A percentile compares a stretch with the other conserved stretches of the same genome.
phyloP scores from a whole-genome alignment of 345 rosid genomes.

The Eucalyptus pauciflora region DNA sequence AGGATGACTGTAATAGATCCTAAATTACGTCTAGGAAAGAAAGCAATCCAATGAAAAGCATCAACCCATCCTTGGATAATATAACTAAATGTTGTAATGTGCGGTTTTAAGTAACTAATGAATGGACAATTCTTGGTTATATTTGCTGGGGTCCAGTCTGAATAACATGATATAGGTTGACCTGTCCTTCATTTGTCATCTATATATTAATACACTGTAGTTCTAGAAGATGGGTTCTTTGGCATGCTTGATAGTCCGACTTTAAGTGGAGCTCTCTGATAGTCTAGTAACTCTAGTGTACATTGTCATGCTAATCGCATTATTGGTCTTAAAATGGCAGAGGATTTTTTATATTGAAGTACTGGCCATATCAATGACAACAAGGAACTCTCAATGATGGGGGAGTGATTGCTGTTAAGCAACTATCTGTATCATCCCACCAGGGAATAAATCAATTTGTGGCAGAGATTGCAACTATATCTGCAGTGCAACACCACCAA shows the following conservation, averaged over 20 bases:
- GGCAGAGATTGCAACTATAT: conserved; percentile 67
- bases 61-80: background rate
- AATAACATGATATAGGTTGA: background rate
- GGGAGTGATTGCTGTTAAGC: conserved; percentile 59
- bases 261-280: background rate
- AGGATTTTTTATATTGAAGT: background rate
- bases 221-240: background rate
- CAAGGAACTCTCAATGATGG: conserved; percentile 40
- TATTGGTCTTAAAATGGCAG: background rate
- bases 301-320: background rate
- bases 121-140: background rate
- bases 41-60: background rate
- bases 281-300: background rate
- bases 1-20: background rate
- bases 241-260: background rate
- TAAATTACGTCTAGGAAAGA: background rate
- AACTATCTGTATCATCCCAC: conserved; percentile 45
- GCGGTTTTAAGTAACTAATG: background rate
- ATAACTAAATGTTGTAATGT: background rate
- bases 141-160: background rate
- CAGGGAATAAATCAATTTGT: conserved; percentile 67
- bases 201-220: background rate
- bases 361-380: background rate
- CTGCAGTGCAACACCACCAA: conserved; percentile 44
- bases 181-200: background rate